Base-by-base conservation (phyloP, 139 green algal genomes). In the Chlamydomonas schloesseri region DNA sequence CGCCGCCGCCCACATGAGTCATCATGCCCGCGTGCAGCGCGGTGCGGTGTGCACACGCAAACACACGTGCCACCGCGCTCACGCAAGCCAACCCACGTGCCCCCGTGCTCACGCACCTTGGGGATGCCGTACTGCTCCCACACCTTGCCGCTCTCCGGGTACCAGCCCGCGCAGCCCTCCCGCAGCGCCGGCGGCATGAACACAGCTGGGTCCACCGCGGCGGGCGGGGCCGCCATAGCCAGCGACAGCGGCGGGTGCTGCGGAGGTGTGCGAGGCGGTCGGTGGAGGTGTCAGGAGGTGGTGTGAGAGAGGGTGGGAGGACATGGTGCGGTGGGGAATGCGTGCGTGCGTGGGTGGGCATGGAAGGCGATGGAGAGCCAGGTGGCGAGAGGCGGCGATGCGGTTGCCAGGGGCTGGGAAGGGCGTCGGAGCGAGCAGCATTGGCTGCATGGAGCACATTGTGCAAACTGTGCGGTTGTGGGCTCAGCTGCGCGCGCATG, bases 121-220 rank as follows among this genome's bases (percentile, higher is more conserved):
- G 67, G 67, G 1, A 72, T 15, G 8, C 67, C 67, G 67, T 72
- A 72, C n/a, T 72, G 14, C 67, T 72, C 67, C 67, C 67, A 72
- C 60, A 67, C 60, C 68, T 87, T 87, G 69, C 81, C 81, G 34
- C 53, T 71, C 69, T 87, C 81, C 26, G 81, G 81, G 81, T 87
- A 87, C 81, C 81, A 87, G 69, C 81, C 81, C 24, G 60, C 0
- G 10, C 69, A 33, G 23, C 81, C 81, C 69, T 78, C 69, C 33
- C 81, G 81, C 69, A 87, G 81, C 69, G 81, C 81, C 8, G 81
- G 81, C 24, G 81, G 81, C 81, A 87, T 53, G 81, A 73, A 87
- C 3, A 79, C 69, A 26, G 69, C 23, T 0, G 81, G 17, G 55
- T 87, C 81, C 69, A 87, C 79, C 11, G 31, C 72, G 24, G 79